phyloP scores from a whole-genome alignment of 495 filamentous ascomycete genomes.

The Lasiosphaeria ovina region DNA sequence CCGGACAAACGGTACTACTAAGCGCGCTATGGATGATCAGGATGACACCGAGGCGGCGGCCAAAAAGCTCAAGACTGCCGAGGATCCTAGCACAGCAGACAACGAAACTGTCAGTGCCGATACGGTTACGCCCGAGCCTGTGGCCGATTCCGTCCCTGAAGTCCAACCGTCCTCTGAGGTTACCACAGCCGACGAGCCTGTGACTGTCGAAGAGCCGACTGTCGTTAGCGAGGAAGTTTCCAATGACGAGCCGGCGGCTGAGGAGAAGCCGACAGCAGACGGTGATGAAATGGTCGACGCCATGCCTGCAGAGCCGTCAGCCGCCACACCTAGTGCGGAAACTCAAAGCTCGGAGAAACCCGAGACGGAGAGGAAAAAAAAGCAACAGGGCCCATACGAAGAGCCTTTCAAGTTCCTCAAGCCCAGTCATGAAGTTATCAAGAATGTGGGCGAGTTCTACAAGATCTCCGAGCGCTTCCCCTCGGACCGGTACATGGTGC shows the following conservation, averaged over 20 bases:
- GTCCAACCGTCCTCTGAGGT: constrained; percentile 15
- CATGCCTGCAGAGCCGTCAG: constrained; percentile 18
- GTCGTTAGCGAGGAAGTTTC: constrained; percentile 10
- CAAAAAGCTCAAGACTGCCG: constrained; percentile 39
- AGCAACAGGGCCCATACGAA: constrained; percentile 56
- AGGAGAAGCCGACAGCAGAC: constrained; percentile 1
- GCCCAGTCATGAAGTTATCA: constrained; percentile 67
- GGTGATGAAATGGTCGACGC: constrained; percentile 13
- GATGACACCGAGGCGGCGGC: constrained; percentile 31
- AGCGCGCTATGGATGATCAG: constrained; percentile 28
- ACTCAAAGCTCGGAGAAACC: constrained; percentile 14
- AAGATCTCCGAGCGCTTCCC: constrained; percentile 79
- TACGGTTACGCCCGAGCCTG: constrained; percentile 11
- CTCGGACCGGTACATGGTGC: constrained; percentile 87
- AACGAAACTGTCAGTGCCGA: constrained; percentile 25
- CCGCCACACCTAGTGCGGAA: constrained; percentile 18
- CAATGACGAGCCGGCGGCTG: constrained; percentile 1
- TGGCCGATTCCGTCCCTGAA: constrained; percentile 18
- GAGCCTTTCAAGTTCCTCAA: constrained; percentile 91
- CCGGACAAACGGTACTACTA: constrained; percentile 33
- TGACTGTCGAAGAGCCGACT: constrained; percentile 19
- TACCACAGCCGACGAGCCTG: constrained; percentile 14
- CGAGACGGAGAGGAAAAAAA: constrained; percentile 35
- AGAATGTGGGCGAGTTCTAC: constrained; percentile 77
- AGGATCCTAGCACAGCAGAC: constrained; percentile 32